phyloP scores from a whole-genome alignment of 306 rosid genomes.

The Astragalus glycyphyllos region DNA sequence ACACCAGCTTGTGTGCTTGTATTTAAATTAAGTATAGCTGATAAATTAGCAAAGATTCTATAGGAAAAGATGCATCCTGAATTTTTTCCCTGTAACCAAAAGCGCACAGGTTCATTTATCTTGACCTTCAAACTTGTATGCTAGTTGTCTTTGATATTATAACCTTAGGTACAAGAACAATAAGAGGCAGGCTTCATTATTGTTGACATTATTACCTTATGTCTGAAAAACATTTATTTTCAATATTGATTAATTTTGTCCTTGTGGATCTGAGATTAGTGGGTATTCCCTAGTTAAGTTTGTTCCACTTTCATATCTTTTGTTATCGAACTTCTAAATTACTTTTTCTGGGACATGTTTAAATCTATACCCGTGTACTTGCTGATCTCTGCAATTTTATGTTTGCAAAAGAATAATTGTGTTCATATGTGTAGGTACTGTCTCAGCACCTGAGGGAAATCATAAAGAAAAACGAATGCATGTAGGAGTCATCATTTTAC shows the following conservation, averaged over 20 bases:
- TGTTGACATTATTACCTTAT: constrained; percentile 1
- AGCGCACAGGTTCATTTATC: constrained; percentile 4
- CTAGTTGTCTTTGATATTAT: constrained; percentile 11
- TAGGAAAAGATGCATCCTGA: background rate
- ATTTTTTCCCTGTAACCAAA: background rate
- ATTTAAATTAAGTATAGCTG: constrained; percentile 2
- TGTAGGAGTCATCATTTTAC: constrained; percentile 52
- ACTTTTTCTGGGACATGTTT: background rate
- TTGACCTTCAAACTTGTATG: constrained; percentile 16
- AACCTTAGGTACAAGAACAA: constrained; percentile 8
- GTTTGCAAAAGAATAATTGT: constrained; percentile 22
- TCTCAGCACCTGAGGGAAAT: constrained; percentile 40
- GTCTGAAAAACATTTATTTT: constrained; percentile 25
- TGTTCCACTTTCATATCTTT: constrained; percentile 3
- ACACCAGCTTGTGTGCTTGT: background rate
- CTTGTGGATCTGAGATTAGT: constrained; percentile 26
- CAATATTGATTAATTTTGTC: constrained; percentile 7
- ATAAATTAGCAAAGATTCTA: constrained; percentile 2
- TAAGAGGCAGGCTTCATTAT: background rate
- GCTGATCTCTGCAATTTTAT: constrained; percentile 8
- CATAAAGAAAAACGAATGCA: constrained; percentile 50
- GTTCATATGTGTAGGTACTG: constrained; percentile 54
- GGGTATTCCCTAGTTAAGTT: constrained; percentile 8
- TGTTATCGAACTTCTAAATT: constrained; percentile 15
- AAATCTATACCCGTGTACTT: constrained; percentile 9